Conservation (phyloP, 1,139 yeast genomes). For the Scheffersomyces segobiensis region DNA sequence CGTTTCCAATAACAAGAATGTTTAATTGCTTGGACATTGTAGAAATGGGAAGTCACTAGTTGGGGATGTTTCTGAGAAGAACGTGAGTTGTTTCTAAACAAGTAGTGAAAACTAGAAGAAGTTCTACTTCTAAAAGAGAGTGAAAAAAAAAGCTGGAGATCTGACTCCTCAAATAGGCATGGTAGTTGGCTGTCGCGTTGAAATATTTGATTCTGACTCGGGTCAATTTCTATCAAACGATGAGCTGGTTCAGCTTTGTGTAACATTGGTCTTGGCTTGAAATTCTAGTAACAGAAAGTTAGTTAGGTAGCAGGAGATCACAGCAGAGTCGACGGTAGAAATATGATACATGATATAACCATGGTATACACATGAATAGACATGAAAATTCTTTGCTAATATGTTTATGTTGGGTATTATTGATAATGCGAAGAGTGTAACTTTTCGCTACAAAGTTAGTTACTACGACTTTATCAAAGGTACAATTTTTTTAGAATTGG, state of each 20-base stretch:
- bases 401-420: neutral
- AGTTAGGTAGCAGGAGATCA: neutral
- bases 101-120: neutral
- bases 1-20: conserved; percentile 89
- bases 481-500: too few species aligned
- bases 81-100: neutral
- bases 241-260: neutral
- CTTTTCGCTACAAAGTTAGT: neutral
- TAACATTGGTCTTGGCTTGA: neutral
- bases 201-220: conserved; percentile 9
- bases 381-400: too few species aligned
- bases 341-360: too few species aligned
- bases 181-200: conserved; percentile 8
- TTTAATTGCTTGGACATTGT: conserved; percentile 38
- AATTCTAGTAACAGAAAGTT: too few species aligned
- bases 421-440: too few species aligned
- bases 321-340: too few species aligned
- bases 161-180: neutral
- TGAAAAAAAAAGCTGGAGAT: neutral
- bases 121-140: neutral
- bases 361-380: too few species aligned
- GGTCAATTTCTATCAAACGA: conserved; percentile 3
- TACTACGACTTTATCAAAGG: neutral
- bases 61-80: neutral
- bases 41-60: neutral